Base-by-base conservation (phyloP, 345 rosid species). In the Hibiscus mutabilis region DNA sequence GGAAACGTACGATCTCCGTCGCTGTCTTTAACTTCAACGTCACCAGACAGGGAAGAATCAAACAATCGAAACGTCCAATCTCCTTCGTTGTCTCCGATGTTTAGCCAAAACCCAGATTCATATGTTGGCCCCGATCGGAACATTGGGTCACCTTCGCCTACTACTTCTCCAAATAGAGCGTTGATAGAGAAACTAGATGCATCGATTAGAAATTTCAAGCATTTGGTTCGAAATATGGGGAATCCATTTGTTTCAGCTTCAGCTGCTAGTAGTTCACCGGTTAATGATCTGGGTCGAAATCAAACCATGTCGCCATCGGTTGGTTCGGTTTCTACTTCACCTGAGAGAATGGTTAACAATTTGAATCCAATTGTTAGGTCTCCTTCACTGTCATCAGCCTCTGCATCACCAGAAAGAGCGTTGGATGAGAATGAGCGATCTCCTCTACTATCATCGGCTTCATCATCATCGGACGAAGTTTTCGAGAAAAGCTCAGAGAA, bases 371-470 rank as follows among this genome's bases (percentile, higher is more conserved):
- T 71, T 77, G 78, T 59, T 7, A 65, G 74, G 73, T 84, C 90
- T 27, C 74, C 87, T 68, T 77, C 80, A 76, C 71, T 74, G 49
- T 76, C 81, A 16, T 78, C 85, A 8, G 80, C 82, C 33, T 79
- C 86, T 15, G 67, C 84, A 27, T 86, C 93, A 51, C 90, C 96
- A 19, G 86, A 70, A 5, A 79, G 84, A 70, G 75, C 66, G 35
- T 57, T 77, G 51, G 75, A 73, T 24, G 78, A 75, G 27, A 81
- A 74, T 25, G 75, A 58, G 44, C 63, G 18, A 22, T 86, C 86
- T 64, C 68, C 85, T 29, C 71, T 74, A 27, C 63, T 71, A 40
- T 83, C 88, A 24, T 78, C 85, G 5, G 74, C 80, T 68, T 82
- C 84, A 13, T 21, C 83, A 16, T 87, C 89, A 3, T 84, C 89